A percentile compares a stretch with the other conserved stretches of the same genome.
Conservation (phyloP, 2,329 filamentous ascomycete species). For the Claviceps sp. region DNA sequence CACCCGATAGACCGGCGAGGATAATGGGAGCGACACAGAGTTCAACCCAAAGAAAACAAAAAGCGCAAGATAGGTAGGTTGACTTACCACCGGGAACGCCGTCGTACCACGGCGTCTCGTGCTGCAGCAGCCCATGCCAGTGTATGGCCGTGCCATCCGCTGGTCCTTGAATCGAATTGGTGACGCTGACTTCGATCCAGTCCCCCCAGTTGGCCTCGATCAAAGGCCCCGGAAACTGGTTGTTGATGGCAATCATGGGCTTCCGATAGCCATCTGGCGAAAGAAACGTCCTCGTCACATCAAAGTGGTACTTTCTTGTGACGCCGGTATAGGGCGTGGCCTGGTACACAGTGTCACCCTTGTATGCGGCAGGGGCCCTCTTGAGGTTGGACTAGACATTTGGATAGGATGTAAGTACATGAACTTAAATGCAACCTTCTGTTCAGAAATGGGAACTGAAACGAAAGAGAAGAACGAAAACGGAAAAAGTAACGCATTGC, state of each 20-base stretch:
- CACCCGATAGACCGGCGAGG: too few relatives aligned
- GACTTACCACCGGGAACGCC: slow-evolving; percentile 28
- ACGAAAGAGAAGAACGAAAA: not conserved
- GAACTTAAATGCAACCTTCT: too few relatives aligned
- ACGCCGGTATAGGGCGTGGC: not conserved
- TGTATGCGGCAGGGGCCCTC: not conserved
- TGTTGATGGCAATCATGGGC: slow-evolving; percentile 34
- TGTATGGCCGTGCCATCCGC: slow-evolving; percentile 48
- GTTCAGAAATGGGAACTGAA: too few relatives aligned
- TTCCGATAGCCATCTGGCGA: not conserved
- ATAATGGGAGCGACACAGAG: too few relatives aligned
- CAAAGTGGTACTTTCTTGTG: slow-evolving; percentile 1
- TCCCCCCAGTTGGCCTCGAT: slow-evolving; percentile 41
- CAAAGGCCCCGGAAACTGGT: slow-evolving; percentile 44
- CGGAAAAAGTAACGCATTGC: not conserved
- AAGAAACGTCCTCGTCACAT: not conserved
- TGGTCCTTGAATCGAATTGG: slow-evolving; percentile 28
- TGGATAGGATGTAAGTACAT: too few relatives aligned
- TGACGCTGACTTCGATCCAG: slow-evolving; percentile 37
- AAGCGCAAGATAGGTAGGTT: not conserved
- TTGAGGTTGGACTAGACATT: not conserved
- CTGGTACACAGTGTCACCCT: not conserved
- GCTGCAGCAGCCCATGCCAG: slow-evolving; percentile 49
- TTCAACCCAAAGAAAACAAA: slow-evolving; percentile 14
- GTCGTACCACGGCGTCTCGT: slow-evolving; percentile 39